phyloP scores from a whole-genome alignment of 2,329 filamentous ascomycete genomes.

The Hyphodiscus sp. region DNA sequence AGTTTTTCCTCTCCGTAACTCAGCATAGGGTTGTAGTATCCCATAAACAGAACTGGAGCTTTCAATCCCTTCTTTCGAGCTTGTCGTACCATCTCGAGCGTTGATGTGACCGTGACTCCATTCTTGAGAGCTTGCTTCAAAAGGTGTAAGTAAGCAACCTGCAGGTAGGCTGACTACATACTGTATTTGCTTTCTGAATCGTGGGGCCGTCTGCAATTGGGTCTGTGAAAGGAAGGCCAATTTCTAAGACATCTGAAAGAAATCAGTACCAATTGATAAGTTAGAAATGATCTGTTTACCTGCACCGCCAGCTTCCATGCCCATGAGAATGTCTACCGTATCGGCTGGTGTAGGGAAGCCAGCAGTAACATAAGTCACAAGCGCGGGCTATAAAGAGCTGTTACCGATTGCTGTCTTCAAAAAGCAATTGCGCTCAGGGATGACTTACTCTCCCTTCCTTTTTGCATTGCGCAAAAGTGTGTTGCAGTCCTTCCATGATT shows the following conservation, averaged over 20 bases:
- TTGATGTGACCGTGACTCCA: conserved; percentile 74
- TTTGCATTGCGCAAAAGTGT: conserved; percentile 51
- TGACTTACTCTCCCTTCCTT: conserved; percentile 37
- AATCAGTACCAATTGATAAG: conserved; percentile 1
- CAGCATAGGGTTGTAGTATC: conserved; percentile 95
- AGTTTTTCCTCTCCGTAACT: conserved; percentile 91
- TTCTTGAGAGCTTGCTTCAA: conserved; percentile 67
- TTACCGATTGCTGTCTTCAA: conserved; percentile 7
- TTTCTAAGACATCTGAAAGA: conserved; percentile 79
- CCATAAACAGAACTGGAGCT: conserved; percentile 88
- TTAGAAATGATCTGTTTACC: conserved; percentile 44
- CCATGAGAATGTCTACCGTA: conserved; percentile 77
- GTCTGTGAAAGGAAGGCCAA: conserved; percentile 95
- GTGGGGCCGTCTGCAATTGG: conserved; percentile 97
- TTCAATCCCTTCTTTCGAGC: conserved; percentile 72
- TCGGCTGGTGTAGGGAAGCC: conserved; percentile 80
- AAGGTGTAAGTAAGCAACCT: conserved; percentile 8
- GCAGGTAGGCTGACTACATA: conserved; percentile 31
- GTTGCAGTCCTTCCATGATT: conserved; percentile 43
- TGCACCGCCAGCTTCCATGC: conserved; percentile 86
- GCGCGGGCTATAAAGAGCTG: conserved; percentile 40
- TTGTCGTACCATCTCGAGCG: conserved; percentile 76
- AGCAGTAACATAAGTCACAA: conserved; percentile 95
- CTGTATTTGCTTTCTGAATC: conserved; percentile 91
- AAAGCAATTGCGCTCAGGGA: neutral